These are phyloP conservation scores for Fusarium nematophilum DNA, from an alignment of 2,329 filamentous ascomycete species.

Conservation along the genomic window DNA sequence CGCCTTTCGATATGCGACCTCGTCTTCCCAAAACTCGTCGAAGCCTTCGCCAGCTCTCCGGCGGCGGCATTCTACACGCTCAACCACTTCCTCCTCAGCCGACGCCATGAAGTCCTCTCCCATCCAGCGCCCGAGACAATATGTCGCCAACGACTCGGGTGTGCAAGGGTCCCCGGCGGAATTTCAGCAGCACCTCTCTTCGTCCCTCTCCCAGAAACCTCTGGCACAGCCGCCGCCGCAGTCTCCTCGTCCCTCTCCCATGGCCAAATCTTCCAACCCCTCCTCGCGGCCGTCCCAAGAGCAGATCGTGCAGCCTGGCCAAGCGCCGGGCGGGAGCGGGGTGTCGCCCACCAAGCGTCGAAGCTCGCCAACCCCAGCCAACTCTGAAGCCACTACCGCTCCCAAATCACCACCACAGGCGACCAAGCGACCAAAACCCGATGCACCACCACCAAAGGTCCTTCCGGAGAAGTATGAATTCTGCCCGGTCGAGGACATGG, in stretches of 20 bases:
- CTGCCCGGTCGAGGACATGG: slow-evolving; percentile 86
- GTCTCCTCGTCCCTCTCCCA: slow-evolving; percentile 32
- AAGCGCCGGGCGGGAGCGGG: slow-evolving; percentile 38
- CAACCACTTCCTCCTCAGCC: slow-evolving; percentile 30
- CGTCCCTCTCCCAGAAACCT: slow-evolving; percentile 39
- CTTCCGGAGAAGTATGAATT: slow-evolving; percentile 82
- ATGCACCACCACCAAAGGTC: slow-evolving; percentile 63
- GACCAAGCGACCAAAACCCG: slow-evolving; percentile 66
- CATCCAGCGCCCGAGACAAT: slow-evolving; percentile 39
- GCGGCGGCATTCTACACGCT: slow-evolving; percentile 43
- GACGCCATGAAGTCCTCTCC: slow-evolving; percentile 44
- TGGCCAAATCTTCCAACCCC: slow-evolving; percentile 22
- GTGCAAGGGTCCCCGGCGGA: slow-evolving; percentile 36
- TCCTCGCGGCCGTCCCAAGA: slow-evolving; percentile 32
- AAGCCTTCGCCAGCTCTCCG: slow-evolving; percentile 42
- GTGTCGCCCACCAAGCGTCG: slow-evolving; percentile 51
- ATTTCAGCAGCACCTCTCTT: slow-evolving; percentile 29
- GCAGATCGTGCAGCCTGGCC: slow-evolving; percentile 22
- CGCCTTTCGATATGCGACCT: slow-evolving; percentile 53
- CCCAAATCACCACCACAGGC: slow-evolving; percentile 43
- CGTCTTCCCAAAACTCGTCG: slow-evolving; percentile 42
- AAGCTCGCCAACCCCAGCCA: slow-evolving; percentile 42
- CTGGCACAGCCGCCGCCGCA: slow-evolving; percentile 30
- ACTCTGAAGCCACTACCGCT: slow-evolving; percentile 44
- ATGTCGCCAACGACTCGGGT: slow-evolving; percentile 39